These are phyloP conservation scores for Entelexis paramagnoliae DNA, from an alignment of 1,139 yeast genomes.

Conservation along the genomic window DNA sequence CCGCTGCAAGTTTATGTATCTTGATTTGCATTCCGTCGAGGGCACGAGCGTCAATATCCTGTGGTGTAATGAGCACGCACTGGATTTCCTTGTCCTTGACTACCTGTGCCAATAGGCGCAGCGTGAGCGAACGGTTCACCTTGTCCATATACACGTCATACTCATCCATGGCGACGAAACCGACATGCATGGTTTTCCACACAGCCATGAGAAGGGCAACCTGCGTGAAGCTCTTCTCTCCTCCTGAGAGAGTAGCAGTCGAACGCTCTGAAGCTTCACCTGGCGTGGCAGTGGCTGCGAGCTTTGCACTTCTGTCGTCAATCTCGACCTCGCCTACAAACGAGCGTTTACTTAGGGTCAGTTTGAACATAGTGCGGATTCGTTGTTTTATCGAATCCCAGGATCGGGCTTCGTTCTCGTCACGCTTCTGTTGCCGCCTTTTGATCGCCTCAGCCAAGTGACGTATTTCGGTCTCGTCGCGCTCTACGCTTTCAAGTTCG, in stretches of 20 bases:
- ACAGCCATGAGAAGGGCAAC: constrained; percentile 77
- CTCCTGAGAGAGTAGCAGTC: constrained; percentile 67
- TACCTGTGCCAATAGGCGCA: constrained; percentile 61
- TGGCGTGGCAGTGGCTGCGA: constrained; percentile 30
- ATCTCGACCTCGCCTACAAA: constrained; percentile 64
- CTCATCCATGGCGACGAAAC: constrained; percentile 85
- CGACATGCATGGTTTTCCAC: constrained; percentile 87
- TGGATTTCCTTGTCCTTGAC: constrained; percentile 60
- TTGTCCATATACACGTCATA: constrained; percentile 98
- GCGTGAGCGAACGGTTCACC: constrained; percentile 72
- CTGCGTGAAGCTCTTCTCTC: constrained; percentile 91
- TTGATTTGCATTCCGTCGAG: constrained; percentile 41
- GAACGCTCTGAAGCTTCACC: constrained; percentile 34
- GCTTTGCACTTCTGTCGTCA: constrained; percentile 41
- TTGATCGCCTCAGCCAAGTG: not conserved
- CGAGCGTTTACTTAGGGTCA: constrained; percentile 41
- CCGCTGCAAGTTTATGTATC: constrained; percentile 8
- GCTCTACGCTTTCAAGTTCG: not conserved
- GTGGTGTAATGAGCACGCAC: constrained; percentile 89
- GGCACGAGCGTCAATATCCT: constrained; percentile 56
- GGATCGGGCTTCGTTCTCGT: constrained; percentile 1
- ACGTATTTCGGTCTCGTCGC: not conserved
- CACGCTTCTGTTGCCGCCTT: constrained; percentile 5
- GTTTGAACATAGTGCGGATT: constrained; percentile 22
- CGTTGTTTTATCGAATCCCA: constrained; percentile 14